Conservation (phyloP, 768 basidiomycete species). For the Tephrocybe sp. region DNA sequence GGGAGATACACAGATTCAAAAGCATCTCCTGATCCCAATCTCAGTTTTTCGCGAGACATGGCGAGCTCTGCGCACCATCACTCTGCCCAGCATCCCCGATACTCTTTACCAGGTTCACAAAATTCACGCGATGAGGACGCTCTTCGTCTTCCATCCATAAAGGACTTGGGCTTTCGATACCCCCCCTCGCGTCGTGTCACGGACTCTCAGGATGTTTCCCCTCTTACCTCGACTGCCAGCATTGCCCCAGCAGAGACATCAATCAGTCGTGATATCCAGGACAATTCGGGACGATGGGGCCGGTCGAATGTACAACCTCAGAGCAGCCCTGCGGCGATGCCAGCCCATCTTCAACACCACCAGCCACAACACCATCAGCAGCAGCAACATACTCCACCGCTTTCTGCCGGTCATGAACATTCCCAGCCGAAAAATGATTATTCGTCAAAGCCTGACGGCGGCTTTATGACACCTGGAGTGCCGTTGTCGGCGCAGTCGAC, state of each 20-base stretch:
- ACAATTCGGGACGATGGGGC: slow-evolving; percentile 32
- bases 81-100: slow-evolving; percentile 36
- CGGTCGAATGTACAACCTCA: slow-evolving; percentile 23
- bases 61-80: slow-evolving; percentile 55
- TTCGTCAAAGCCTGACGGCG: slow-evolving; percentile 48
- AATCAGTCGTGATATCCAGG: slow-evolving; percentile 24
- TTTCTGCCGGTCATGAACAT: slow-evolving; percentile 43
- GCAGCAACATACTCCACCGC: slow-evolving; percentile 48
- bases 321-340: slow-evolving; percentile 25
- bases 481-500: slow-evolving; percentile 45
- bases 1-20: slow-evolving; percentile 61
- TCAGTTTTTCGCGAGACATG: slow-evolving; percentile 25
- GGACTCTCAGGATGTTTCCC: slow-evolving; percentile 29
- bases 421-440: slow-evolving; percentile 38
- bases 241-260: slow-evolving; percentile 24
- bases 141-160: slow-evolving; percentile 68
- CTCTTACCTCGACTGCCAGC: slow-evolving; percentile 10
- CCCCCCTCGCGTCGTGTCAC: slow-evolving; percentile 25
- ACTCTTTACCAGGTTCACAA: slow-evolving; percentile 33
- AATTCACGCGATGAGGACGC: slow-evolving; percentile 38
- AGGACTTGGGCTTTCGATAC: slow-evolving; percentile 67
- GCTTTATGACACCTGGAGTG: slow-evolving; percentile 47
- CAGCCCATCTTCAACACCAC: slow-evolving; percentile 26
- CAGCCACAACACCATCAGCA: slow-evolving; percentile 38
- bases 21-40: slow-evolving; percentile 43